These are phyloP conservation scores for Lathyrus oleraceus DNA, from an alignment of 306 rosid genomes.

Conservation along the genomic window DNA sequence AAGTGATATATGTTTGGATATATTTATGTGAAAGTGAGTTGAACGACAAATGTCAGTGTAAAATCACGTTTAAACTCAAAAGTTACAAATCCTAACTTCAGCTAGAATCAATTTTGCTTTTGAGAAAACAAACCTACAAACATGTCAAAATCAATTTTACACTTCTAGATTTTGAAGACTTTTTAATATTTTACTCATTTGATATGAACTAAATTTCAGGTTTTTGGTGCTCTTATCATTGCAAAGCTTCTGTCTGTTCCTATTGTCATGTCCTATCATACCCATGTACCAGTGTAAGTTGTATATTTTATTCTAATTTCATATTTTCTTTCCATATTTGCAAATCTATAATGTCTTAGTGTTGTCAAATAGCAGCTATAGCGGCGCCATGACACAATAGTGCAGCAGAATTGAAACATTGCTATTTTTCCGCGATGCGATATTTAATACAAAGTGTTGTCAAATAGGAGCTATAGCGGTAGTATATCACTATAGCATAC, in stretches of 20 bases:
- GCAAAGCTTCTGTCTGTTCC: conserved; percentile 49
- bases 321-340: conserved; percentile 15
- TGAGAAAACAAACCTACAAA: too few relatives aligned
- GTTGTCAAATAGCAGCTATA: neutral
- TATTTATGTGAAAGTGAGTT: too few relatives aligned
- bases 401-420: neutral
- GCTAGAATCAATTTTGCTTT: too few relatives aligned
- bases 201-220: conserved; percentile 33
- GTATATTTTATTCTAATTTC: conserved; percentile 14
- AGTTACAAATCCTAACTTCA: too few relatives aligned
- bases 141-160: too few relatives aligned
- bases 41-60: too few relatives aligned
- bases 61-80: too few relatives aligned
- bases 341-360: conserved; percentile 14
- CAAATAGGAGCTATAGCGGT: too few relatives aligned
- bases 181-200: neutral
- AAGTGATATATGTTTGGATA: too few relatives aligned
- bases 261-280: conserved; percentile 85
- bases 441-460: neutral
- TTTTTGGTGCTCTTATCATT: conserved; percentile 43
- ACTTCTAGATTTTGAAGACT: too few relatives aligned
- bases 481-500: neutral
- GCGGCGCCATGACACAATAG: neutral
- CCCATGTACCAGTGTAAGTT: conserved; percentile 98
- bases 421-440: neutral